phyloP scores from a whole-genome alignment of 148 eudicot genomes.

The Dianthus caryophyllus region DNA sequence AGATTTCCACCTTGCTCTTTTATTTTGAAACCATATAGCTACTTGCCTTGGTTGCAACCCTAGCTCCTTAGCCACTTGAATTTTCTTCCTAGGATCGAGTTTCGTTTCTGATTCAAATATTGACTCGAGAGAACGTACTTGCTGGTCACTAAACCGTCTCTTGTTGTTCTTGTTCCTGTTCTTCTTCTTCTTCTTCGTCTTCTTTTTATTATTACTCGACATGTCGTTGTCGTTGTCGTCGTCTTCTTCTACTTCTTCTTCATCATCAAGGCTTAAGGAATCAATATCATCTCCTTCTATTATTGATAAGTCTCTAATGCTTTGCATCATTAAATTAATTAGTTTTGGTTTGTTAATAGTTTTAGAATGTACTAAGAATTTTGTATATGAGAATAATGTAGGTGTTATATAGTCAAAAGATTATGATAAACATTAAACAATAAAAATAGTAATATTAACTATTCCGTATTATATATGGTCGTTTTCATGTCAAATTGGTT shows the following conservation, averaged over 20 bases:
- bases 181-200: conserved; percentile 30
- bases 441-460: background rate
- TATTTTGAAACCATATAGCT: conserved; percentile 80
- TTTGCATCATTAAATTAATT: no score
- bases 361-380: conserved; percentile 9
- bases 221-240: background rate
- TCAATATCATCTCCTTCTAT: conserved; percentile 35
- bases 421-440: no score
- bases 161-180: conserved; percentile 22
- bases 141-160: conserved; percentile 56
- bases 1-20: conserved; percentile 64
- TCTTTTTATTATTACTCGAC: background rate
- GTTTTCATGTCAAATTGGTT: conserved; percentile 29
- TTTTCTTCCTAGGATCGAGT: conserved; percentile 58
- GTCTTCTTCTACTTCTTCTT: conserved; percentile 20
- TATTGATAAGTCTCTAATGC: no score
- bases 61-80: conserved; percentile 55
- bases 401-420: conserved; percentile 29
- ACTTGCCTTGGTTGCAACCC: conserved; percentile 73
- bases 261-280: conserved; percentile 12
- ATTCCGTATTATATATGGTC: conserved; percentile 15
- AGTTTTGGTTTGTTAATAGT: no score
- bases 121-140: conserved; percentile 49
- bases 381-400: conserved; percentile 30
- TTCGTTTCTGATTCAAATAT: conserved; percentile 54